These are phyloP conservation scores for Saccharomycopsis sp. DNA, from an alignment of 805 yeast species.

Conservation along the genomic window DNA sequence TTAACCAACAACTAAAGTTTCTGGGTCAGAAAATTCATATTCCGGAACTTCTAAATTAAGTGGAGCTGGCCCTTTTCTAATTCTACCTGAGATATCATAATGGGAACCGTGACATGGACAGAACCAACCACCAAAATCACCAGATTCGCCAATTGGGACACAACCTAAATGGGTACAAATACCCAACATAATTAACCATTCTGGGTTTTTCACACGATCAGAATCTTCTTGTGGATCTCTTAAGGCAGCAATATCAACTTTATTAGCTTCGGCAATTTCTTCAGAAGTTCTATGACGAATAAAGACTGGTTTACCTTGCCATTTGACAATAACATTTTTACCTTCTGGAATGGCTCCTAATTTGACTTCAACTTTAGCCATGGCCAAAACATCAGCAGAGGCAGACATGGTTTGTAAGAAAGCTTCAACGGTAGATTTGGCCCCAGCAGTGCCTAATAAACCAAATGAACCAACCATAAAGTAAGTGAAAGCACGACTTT, in stretches of 20 bases:
- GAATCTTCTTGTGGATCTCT: slow-evolving; percentile 93
- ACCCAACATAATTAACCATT: slow-evolving; percentile 99
- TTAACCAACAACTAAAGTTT: slow-evolving; percentile 83
- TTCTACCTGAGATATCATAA: slow-evolving; percentile 99
- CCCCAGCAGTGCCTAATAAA: slow-evolving; percentile 83
- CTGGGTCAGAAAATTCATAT: slow-evolving; percentile 73
- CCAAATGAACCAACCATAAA: slow-evolving; percentile 98
- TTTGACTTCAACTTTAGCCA: slow-evolving; percentile 98
- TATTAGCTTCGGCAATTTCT: slow-evolving; percentile 92
- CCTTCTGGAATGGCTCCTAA: slow-evolving; percentile 91
- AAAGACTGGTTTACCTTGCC: slow-evolving; percentile 99
- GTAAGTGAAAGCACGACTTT: slow-evolving; percentile 80
- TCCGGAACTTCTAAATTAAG: slow-evolving; percentile 93
- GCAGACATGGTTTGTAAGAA: slow-evolving; percentile 93
- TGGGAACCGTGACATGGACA: slow-evolving; percentile 99
- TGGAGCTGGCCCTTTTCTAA: slow-evolving; percentile 99
- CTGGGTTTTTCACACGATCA: slow-evolving; percentile 92
- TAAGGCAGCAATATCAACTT: slow-evolving; percentile 60
- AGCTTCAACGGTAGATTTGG: slow-evolving; percentile 90
- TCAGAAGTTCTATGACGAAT: slow-evolving; percentile 95
- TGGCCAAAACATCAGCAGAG: slow-evolving; percentile 96
- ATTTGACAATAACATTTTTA: slow-evolving; percentile 94
- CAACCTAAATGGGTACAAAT: slow-evolving; percentile 99
- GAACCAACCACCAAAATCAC: slow-evolving; percentile 99
- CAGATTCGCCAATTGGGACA: slow-evolving; percentile 99